A percentile compares a stretch with the other conserved stretches of the same genome.
These are phyloP conservation scores for Talaromyces islandicus DNA, from an alignment of 2,329 filamentous ascomycete species.

Conservation along the genomic window DNA sequence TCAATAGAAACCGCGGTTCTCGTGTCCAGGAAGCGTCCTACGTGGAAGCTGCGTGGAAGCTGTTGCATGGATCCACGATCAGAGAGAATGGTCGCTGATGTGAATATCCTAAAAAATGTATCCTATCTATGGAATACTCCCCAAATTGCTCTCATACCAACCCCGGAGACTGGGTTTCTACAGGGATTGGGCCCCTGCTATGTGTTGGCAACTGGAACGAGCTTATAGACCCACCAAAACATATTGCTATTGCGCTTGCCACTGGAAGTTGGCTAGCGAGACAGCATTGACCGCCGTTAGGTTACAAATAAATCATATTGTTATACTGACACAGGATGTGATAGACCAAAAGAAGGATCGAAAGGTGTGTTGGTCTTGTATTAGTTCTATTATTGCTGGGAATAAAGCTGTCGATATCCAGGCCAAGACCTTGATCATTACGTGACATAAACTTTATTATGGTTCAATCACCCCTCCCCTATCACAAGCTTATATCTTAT, in stretches of 20 bases:
- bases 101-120: not conserved
- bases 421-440: not conserved
- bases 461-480: not conserved
- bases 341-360: not conserved
- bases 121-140: not conserved
- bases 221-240: slow-evolving; percentile 1
- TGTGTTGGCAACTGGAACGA: slow-evolving; percentile 1
- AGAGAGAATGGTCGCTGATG: not conserved
- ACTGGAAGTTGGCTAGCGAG: not conserved
- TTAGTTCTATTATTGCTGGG: not conserved
- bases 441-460: not conserved
- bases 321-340: not conserved
- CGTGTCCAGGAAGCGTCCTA: not conserved
- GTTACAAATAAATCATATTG: not conserved
- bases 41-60: not conserved
- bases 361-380: not conserved
- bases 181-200: not conserved
- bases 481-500: not conserved
- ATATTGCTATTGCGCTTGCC: not conserved
- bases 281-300: not conserved
- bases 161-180: not conserved
- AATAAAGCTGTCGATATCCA: not conserved
- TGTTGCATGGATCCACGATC: not conserved
- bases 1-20: not conserved
- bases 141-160: not conserved